Evolutionary conservation across 805 yeast genomes (phyloP), one percentile per base, ranked within the genome.

Genomic region (Schizosaccharomyces japonicus): DNA sequence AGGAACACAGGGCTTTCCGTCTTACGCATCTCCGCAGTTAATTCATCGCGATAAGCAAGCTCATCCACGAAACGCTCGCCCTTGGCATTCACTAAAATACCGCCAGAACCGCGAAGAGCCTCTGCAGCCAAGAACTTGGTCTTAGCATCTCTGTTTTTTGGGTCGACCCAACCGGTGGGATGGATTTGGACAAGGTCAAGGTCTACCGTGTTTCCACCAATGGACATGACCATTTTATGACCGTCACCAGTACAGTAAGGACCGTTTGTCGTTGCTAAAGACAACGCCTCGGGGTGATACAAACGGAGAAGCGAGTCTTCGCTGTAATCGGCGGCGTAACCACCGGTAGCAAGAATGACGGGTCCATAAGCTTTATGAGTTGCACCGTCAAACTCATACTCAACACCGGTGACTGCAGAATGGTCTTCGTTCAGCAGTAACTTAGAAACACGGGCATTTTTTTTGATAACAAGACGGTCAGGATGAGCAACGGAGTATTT

Each of bases 151-250:
- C 73, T 73, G 34, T 72, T 77, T 29, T 55, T 60, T 33, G 71
- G 73, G 51, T 70, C 73, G 48, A 75, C 69, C 52, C 75, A 66
- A 0, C 80, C 80, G 3, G 80, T 75, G 5, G 80, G 80, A 53
- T 75, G 80, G 23, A 75, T 76, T 57, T 75, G 80, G 40, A 75
- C 73, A 55, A 74, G 71, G 49, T 75, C 78, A 66, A 75, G 61
- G 56, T 75, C 80, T 49, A 75, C 66, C n/a, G 73, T 71, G 32
- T 65, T 59, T 8, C 75, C 80, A 5, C 72, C 66, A 49, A 69
- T 62, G 44, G 63, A 64, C 59, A 70, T 61, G 52, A 72, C 63
- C 51, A 74, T 65, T 51, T 71, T 71, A 50, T 72, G 75, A 2
- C 79, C 78, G 55, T 75, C 79, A 2, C 78, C 76, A 7, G 77